Percentiles rank a stretch among this genome's conserved stretches.
Evolutionary conservation across 495 filamentous ascomycete species (phyloP).

Genomic region (Penicillium bialowiezense): DNA sequence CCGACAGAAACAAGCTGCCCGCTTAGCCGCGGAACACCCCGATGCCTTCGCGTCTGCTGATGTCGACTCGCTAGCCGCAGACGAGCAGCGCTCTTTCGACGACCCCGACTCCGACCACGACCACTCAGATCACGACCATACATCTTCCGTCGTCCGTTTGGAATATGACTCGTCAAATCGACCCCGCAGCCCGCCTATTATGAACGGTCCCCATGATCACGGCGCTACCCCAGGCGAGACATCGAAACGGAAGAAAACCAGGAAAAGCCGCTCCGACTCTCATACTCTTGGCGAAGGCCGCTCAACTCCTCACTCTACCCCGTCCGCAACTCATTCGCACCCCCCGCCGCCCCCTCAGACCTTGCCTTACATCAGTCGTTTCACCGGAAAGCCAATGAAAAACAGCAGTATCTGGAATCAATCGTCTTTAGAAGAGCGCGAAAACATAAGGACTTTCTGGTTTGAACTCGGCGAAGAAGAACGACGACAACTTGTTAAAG

Average conservation of each 20-base stretch:
- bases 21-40: conserved; percentile 57
- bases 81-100: conserved; percentile 28
- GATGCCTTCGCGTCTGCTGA: conserved; percentile 21
- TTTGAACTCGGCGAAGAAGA: conserved; percentile 93
- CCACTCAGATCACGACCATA: conserved; percentile 17
- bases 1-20: conserved; percentile 71
- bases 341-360: conserved; percentile 37
- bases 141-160: conserved; percentile 16
- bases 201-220: conserved; percentile 16
- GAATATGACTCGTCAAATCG: conserved; percentile 15
- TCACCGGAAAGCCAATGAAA: conserved; percentile 44
- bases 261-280: conserved; percentile 36
- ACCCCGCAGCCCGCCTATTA: background rate
- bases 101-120: conserved; percentile 30
- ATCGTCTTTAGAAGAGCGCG: conserved; percentile 84
- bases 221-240: conserved; percentile 20
- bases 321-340: conserved; percentile 40
- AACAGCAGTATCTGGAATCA: conserved; percentile 95
- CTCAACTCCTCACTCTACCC: conserved; percentile 41
- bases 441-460: conserved; percentile 98
- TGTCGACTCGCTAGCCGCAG: conserved; percentile 16
- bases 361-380: conserved; percentile 22
- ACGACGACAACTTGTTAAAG: conserved; percentile 88
- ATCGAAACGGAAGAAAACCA: conserved; percentile 50
- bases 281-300: conserved; percentile 37